Conservation (phyloP, 2,329 filamentous ascomycete genomes). For the Chalaropsis ovoidea region DNA sequence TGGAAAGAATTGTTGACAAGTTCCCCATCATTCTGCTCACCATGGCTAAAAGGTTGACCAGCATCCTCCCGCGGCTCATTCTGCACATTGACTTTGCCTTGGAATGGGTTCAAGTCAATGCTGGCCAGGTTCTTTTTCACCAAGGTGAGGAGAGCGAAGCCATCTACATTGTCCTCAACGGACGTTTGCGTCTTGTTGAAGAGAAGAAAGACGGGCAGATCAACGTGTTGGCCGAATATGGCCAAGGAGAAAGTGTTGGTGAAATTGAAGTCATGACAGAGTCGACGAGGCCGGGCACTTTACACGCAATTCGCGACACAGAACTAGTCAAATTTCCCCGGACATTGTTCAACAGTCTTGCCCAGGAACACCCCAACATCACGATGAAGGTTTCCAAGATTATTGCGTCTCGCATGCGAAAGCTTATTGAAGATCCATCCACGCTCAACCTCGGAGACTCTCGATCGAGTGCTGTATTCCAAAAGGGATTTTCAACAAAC, state of each 20-base stretch:
- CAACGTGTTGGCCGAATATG: constrained; percentile 81
- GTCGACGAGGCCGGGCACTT: constrained; percentile 74
- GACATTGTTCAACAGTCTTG: constrained; percentile 92
- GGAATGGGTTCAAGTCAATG: constrained; percentile 95
- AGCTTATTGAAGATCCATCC: constrained; percentile 71
- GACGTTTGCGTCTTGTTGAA: constrained; percentile 72
- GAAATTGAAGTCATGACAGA: constrained; percentile 96
- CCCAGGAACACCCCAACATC: constrained; percentile 92
- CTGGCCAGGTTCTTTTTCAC: constrained; percentile 88
- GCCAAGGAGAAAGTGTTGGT: constrained; percentile 94
- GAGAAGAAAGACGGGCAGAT: constrained; percentile 73
- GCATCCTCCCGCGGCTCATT: constrained; percentile 76
- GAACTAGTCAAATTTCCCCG: constrained; percentile 93
- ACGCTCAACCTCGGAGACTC: constrained; percentile 53
- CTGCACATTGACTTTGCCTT: constrained; percentile 96
- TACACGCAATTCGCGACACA: constrained; percentile 93
- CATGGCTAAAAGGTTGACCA: constrained; percentile 90
- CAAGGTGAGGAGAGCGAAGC: constrained; percentile 93
- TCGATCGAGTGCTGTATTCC: constrained; percentile 32
- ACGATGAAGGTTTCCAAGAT: constrained; percentile 99
- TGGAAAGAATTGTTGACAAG: constrained; percentile 85
- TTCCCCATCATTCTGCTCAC: constrained; percentile 89
- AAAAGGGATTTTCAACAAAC: constrained; percentile 68
- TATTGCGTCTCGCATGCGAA: constrained; percentile 88
- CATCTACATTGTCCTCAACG: constrained; percentile 95